Base-by-base conservation (phyloP, 2,329 filamentous ascomycete genomes). In the Rutstroemia sp. region DNA sequence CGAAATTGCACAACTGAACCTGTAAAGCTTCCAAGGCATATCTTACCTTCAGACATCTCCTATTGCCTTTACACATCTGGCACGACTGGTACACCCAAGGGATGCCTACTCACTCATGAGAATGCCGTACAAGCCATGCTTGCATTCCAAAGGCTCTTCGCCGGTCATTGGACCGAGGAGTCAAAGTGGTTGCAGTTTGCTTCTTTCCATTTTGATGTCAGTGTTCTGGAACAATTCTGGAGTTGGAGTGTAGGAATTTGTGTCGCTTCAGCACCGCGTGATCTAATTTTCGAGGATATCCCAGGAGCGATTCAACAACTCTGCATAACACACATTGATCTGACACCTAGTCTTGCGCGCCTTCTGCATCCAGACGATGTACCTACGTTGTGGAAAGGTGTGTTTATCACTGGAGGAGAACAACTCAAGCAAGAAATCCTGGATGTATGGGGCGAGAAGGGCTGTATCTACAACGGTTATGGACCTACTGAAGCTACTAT, bases 401-500 rank as follows among this genome's bases (percentile, higher is more conserved):
- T 96, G 0, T 96, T 96, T 68, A 96, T 96, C 62, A 96, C 92
- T 0, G 92, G 92, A 7, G 92, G 92, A 2, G 92, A 96, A 69
- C 84, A 88, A 51, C 74, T 96, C 17, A 92, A 89, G 64, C 89
- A 94, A 66, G 92, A 96, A 60, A 95, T 96, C 48, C 75, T 96
- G 2, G 87, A 95, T 64, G 80, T 77, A 0, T 96, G 92, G 92
- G 92, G 92, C 0, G 78, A 85, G 0, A 79, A 85, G 56, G 78
- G 78, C 1, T 89, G 91, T 45, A 91, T 97, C 14, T 92, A 95
- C 74, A 96, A 96, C 65, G 91, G 90, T 2, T 90, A 96, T 62
- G 92, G 92, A 0, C 92, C 92, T 1, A 96, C 92, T 0, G 92
- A 96, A 69, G 88, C 89, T 0, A 96, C 92, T 0, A 96, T 96